Percentiles rank a stretch among this genome's conserved stretches.
Evolutionary conservation across 306 rosid species (phyloP).

Genomic region (Dalbergia cultrata): DNA sequence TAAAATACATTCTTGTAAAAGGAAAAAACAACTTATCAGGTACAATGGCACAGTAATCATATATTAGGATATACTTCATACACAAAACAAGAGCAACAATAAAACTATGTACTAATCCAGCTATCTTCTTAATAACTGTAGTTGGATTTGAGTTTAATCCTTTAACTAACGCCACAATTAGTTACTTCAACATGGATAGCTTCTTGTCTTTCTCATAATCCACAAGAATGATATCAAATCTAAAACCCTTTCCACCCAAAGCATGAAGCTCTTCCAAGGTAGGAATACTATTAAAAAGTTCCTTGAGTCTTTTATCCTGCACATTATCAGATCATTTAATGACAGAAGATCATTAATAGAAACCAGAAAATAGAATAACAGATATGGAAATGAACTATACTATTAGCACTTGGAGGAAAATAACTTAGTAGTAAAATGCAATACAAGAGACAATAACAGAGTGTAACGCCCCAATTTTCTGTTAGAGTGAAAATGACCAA

Average conservation of each 20-base stretch:
- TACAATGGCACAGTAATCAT: constrained; percentile 29
- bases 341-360: too few species aligned
- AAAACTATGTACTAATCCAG: constrained; percentile 76
- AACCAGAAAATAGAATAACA: too few species aligned
- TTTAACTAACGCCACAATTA: constrained; percentile 79
- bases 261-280: constrained; percentile 87
- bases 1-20: constrained; percentile 24
- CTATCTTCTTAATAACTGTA: constrained; percentile 93
- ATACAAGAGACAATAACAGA: too few species aligned
- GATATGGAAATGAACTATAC: too few species aligned
- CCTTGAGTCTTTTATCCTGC: constrained; percentile 94
- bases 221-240: constrained; percentile 89
- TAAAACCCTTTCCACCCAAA: constrained; percentile 78
- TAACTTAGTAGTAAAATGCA: too few species aligned
- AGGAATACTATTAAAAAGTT: constrained; percentile 83
- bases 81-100: constrained; percentile 13
- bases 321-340: constrained; percentile 38
- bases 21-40: constrained; percentile 12
- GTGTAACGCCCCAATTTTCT: too few species aligned
- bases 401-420: too few species aligned
- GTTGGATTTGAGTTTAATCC: constrained; percentile 92
- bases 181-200: constrained; percentile 91
- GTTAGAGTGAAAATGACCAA: too few species aligned
- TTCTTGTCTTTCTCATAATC: constrained; percentile 90
- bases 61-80: constrained; percentile 1